These are phyloP conservation scores for Pezicula neosporulosa DNA, from an alignment of 2,329 filamentous ascomycete species.

Conservation along the genomic window DNA sequence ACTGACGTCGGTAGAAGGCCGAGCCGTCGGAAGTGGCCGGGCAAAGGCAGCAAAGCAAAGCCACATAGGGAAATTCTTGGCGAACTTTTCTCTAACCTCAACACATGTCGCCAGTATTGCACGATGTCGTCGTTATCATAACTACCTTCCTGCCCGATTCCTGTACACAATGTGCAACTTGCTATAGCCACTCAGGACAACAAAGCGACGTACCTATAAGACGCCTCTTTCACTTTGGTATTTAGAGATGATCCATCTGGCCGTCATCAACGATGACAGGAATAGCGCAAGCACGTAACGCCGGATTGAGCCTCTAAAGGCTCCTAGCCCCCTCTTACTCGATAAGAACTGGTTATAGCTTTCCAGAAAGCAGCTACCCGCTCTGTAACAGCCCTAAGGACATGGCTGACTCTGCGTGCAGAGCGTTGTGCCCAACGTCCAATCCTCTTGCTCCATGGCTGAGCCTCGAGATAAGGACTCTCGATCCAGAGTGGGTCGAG, in stretches of 20 bases:
- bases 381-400: too few species aligned
- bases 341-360: conserved; percentile 15
- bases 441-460: neutral
- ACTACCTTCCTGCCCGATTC: neutral
- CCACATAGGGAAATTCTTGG: too few species aligned
- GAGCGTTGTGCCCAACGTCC: neutral
- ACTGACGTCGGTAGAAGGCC: neutral
- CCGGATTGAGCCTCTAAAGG: too few species aligned
- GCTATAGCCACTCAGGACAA: too few species aligned
- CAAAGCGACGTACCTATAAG: neutral
- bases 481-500: conserved; percentile 9
- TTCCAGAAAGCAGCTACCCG: neutral
- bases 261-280: neutral
- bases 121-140: too few species aligned
- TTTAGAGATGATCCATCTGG: neutral
- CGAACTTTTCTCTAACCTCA: too few species aligned
- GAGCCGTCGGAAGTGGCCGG: neutral
- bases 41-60: neutral
- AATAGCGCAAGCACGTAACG: too few species aligned
- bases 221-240: neutral
- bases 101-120: too few species aligned
- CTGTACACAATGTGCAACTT: too few species aligned
- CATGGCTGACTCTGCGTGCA: neutral
- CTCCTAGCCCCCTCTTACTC: conserved; percentile 11
- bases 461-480: conserved; percentile 15